These are phyloP conservation scores for Planoprotostelium fungivorum DNA, from an alignment of 78 protist species.

Conservation along the genomic window DNA sequence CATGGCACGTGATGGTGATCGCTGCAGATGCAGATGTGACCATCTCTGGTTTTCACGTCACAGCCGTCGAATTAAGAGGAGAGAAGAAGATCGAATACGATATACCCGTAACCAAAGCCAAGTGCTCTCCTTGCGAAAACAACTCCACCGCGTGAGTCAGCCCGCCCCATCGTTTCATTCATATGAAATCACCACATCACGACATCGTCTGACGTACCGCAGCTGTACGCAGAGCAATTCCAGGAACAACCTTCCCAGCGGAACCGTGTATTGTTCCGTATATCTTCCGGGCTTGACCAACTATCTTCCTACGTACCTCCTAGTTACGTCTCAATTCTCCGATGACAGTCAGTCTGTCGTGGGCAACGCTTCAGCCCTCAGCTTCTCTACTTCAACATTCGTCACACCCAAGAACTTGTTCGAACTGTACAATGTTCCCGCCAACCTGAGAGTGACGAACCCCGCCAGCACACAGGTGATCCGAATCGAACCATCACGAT, in stretches of 20 bases:
- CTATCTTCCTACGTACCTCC: not conserved
- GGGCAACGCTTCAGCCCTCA: not conserved
- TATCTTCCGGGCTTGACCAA: too few species aligned
- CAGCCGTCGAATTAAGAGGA: not conserved
- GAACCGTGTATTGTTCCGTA: too few species aligned
- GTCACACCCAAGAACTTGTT: constrained; percentile 34
- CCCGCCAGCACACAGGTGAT: constrained; percentile 26
- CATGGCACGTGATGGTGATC: not conserved
- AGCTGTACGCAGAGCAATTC: too few species aligned
- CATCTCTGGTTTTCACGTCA: not conserved
- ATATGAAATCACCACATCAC: too few species aligned
- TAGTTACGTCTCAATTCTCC: not conserved
- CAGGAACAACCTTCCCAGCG: too few species aligned
- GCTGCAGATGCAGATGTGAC: not conserved
- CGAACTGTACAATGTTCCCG: constrained; percentile 30
- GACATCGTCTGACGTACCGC: too few species aligned
- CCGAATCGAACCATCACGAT: not conserved
- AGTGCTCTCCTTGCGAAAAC: not conserved
- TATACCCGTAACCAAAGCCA: not conserved
- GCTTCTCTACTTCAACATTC: constrained; percentile 23
- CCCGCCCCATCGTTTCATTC: too few species aligned
- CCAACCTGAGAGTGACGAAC: constrained; percentile 17
- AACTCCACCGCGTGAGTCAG: not conserved
- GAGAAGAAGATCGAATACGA: not conserved
- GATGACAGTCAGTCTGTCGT: not conserved